Percentiles rank a stretch among this genome's conserved stretches.
These are phyloP conservation scores for Vitis amurensis DNA, from an alignment of 164 flowering plant genomes.

Conservation along the genomic window DNA sequence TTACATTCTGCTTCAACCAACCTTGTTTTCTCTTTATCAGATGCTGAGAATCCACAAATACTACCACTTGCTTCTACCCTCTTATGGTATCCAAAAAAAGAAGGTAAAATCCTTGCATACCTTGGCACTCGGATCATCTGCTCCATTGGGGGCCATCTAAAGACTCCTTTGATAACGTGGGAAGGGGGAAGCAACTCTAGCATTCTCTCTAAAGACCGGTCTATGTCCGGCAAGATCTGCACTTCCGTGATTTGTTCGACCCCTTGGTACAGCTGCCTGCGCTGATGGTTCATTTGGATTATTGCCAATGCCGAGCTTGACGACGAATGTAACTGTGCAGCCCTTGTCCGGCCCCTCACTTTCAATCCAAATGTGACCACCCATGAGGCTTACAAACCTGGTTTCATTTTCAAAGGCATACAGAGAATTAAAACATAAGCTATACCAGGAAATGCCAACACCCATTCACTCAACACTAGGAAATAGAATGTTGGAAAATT, in stretches of 20 bases:
- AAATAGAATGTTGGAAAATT: neutral
- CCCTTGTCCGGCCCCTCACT: constrained; percentile 69
- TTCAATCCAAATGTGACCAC: constrained; percentile 72
- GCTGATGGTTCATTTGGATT: constrained; percentile 24
- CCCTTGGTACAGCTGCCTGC: constrained; percentile 21
- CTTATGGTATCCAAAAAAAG: neutral
- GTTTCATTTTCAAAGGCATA: constrained; percentile 2
- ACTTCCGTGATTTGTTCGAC: constrained; percentile 25
- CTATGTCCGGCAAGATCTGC: constrained; percentile 24
- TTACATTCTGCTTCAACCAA: neutral
- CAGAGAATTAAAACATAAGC: no score
- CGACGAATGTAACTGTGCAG: constrained; percentile 37
- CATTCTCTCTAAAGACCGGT: constrained; percentile 8
- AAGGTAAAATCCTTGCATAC: neutral
- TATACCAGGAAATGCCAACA: neutral
- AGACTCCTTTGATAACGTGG: constrained; percentile 35
- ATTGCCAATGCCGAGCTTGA: constrained; percentile 42
- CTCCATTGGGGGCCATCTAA: constrained; percentile 7
- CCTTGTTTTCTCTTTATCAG: neutral
- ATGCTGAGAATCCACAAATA: neutral
- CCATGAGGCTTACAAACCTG: constrained; percentile 73
- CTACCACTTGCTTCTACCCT: neutral
- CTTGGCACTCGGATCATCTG: neutral
- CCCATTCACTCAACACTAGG: no score
- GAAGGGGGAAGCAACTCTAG: constrained; percentile 5